These are phyloP conservation scores for Prillingera fragicola DNA, from an alignment of 1,284 basidiomycete species.

Conservation along the genomic window DNA sequence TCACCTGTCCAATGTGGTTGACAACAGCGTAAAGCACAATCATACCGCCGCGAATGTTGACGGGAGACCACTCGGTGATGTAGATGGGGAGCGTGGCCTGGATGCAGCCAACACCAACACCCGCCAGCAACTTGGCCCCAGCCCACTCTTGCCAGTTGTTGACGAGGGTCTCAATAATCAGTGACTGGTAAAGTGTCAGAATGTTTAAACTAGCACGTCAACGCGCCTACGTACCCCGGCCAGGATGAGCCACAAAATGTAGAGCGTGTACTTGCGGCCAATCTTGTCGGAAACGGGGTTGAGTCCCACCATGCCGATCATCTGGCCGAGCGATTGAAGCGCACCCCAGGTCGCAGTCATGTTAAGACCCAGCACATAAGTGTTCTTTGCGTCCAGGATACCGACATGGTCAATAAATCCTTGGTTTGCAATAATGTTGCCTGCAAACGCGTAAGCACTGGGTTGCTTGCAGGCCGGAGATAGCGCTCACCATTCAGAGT, in stretches of 20 bases:
- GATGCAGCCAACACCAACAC: constrained; percentile 20
- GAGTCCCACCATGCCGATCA: constrained; percentile 19
- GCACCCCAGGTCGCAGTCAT: constrained; percentile 10
- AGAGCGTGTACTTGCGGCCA: constrained; percentile 16
- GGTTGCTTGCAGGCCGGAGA: too few relatives aligned
- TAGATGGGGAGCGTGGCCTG: constrained; percentile 21
- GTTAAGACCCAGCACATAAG: neutral
- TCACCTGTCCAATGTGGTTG: constrained; percentile 12
- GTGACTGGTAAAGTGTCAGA: constrained; percentile 3
- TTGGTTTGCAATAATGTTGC: constrained; percentile 20
- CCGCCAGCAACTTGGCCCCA: constrained; percentile 21
- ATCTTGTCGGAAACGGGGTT: constrained; percentile 13
- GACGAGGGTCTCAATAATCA: constrained; percentile 12
- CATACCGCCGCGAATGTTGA: constrained; percentile 16
- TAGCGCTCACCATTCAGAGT: neutral
- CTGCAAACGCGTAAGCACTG: too few relatives aligned
- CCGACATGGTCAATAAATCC: constrained; percentile 15
- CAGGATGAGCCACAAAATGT: constrained; percentile 16
- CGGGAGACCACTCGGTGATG: constrained; percentile 18
- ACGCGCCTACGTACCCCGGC: constrained; percentile 7
- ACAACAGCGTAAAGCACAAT: neutral
- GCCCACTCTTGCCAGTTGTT: constrained; percentile 18
- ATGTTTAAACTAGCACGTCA: neutral
- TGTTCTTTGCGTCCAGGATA: constrained; percentile 5
- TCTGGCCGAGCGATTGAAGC: constrained; percentile 17